These are phyloP conservation scores for Hymenoscyphus repandus DNA, from an alignment of 2,329 filamentous ascomycete genomes.

Conservation along the genomic window DNA sequence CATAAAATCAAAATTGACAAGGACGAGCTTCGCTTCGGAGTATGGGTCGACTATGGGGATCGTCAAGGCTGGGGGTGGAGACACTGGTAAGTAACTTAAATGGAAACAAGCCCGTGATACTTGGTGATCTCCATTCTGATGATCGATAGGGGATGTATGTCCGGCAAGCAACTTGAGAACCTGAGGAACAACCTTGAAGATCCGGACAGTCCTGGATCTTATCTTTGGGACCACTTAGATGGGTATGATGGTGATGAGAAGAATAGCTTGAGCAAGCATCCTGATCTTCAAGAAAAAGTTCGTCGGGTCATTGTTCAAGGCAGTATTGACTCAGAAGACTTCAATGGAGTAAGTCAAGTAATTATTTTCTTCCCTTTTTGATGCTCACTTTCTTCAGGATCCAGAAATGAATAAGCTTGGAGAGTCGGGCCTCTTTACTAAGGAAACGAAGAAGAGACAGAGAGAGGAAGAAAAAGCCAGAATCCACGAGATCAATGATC, in stretches of 20 bases:
- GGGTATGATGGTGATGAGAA: conserved; percentile 79
- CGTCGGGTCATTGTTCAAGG: conserved; percentile 66
- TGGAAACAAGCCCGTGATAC: background rate
- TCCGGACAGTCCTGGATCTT: conserved; percentile 44
- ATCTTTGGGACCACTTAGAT: conserved; percentile 42
- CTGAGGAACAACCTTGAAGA: conserved; percentile 51
- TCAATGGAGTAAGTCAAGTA: conserved; percentile 67
- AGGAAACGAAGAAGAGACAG: conserved; percentile 21
- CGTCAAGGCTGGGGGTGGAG: conserved; percentile 70
- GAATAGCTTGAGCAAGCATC: conserved; percentile 34
- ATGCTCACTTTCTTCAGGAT: conserved; percentile 20
- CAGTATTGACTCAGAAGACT: conserved; percentile 80
- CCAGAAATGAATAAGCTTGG: conserved; percentile 32
- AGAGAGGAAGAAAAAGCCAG: conserved; percentile 15
- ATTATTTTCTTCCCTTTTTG: background rate
- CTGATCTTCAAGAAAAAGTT: conserved; percentile 68
- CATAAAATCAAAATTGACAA: background rate
- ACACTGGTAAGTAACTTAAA: conserved; percentile 64
- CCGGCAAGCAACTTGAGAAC: conserved; percentile 65
- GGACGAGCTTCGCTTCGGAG: conserved; percentile 47
- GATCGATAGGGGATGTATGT: conserved; percentile 73
- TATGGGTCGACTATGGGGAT: conserved; percentile 57
- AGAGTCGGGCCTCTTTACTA: conserved; percentile 21
- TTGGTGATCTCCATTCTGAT: too few species aligned
- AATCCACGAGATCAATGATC: conserved; percentile 11